Percentiles rank a stretch among this genome's conserved stretches.
phyloP scores from a whole-genome alignment of 73 alveolate species.

The Paramecium primaurelia region DNA sequence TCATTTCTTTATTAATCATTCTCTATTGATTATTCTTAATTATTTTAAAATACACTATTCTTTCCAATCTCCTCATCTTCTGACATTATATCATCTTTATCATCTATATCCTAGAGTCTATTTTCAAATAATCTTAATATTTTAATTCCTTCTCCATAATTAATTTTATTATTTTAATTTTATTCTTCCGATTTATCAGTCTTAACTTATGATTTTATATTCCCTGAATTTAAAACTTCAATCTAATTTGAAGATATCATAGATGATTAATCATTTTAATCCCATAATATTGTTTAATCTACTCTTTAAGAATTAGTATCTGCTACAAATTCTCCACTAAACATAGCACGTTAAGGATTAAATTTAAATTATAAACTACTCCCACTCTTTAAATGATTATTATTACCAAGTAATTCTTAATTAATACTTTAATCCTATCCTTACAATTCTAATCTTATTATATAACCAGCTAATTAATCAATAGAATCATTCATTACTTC shows the following conservation, averaged over 20 bases:
- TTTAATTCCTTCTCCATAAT: slow-evolving; percentile 27
- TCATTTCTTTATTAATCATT: neutral
- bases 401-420: neutral
- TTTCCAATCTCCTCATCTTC: neutral
- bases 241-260: slow-evolving; percentile 2
- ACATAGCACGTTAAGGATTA: neutral
- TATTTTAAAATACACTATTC: slow-evolving; percentile 32
- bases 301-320: slow-evolving; percentile 33
- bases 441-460: neutral
- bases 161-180: neutral
- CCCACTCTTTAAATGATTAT: neutral
- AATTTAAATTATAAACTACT: neutral
- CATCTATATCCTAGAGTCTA: slow-evolving; percentile 28
- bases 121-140: neutral
- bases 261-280: slow-evolving; percentile 27
- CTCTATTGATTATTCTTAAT: neutral
- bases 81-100: neutral
- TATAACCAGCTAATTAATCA: neutral
- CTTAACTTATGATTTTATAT: neutral
- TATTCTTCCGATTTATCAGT: neutral
- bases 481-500: neutral
- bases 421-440: slow-evolving; percentile 8
- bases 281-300: slow-evolving; percentile 27
- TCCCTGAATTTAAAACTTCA: neutral
- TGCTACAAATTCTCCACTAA: neutral